Percentiles rank a stretch among this genome's conserved stretches.
phyloP scores from a whole-genome alignment of 2,329 filamentous ascomycete species.

The Colletotrichum acutatum region DNA sequence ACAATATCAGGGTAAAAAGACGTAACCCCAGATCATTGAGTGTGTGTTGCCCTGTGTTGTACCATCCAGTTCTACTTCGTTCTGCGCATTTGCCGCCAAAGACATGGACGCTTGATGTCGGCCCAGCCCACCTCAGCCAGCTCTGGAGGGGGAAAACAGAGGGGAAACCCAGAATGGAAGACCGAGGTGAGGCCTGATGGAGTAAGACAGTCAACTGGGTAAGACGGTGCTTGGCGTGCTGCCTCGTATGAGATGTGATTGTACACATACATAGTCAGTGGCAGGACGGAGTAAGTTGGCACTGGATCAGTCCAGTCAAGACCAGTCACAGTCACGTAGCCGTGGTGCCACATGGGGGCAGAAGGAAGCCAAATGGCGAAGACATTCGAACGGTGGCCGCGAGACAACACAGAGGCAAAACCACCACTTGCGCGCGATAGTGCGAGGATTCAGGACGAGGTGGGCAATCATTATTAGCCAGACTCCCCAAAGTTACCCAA shows the following conservation, averaged over 20 bases:
- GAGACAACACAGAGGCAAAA: slow-evolving; percentile 6
- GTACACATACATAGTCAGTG: no score
- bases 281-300: not conserved
- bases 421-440: not conserved
- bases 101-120: not conserved
- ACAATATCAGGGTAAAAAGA: not conserved
- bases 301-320: slow-evolving; percentile 9
- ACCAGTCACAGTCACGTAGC: slow-evolving; percentile 10
- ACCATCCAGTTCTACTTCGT: not conserved
- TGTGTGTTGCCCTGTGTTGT: not conserved
- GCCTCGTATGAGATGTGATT: slow-evolving; percentile 1
- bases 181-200: not conserved
- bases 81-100: not conserved
- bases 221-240: not conserved
- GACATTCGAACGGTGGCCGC: slow-evolving; percentile 11
- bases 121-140: not conserved
- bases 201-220: slow-evolving; percentile 3
- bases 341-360: slow-evolving; percentile 21
- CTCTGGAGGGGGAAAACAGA: not conserved
- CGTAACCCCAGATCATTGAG: not conserved
- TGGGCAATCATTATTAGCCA: slow-evolving; percentile 1
- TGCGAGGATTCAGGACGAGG: not conserved
- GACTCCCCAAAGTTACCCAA: not conserved
- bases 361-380: slow-evolving; percentile 15
- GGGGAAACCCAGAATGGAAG: slow-evolving; percentile 8